A percentile compares a stretch with the other conserved stretches of the same genome.
Evolutionary conservation across 2,329 filamentous ascomycete species (phyloP).

Genomic region (Monosporascus sp.): DNA sequence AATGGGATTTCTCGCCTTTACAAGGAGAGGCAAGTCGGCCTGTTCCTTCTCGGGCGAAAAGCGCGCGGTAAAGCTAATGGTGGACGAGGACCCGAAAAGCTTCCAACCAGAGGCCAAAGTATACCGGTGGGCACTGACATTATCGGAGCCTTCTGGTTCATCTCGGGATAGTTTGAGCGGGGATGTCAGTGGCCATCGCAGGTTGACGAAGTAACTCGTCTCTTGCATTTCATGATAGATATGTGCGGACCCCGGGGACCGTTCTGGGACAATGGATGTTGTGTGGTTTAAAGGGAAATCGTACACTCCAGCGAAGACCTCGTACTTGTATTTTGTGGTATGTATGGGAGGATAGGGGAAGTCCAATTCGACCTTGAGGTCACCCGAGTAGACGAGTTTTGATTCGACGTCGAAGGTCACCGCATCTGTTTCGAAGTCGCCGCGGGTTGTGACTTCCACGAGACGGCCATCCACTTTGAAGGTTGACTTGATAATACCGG

Average conservation of each 20-base stretch:
- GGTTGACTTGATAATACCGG: conserved; percentile 32
- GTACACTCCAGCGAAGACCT: conserved; percentile 37
- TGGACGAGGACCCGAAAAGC: neutral
- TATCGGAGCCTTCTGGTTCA: conserved; percentile 18
- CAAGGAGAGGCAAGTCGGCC: conserved; percentile 18
- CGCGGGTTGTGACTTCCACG: conserved; percentile 31
- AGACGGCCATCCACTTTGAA: conserved; percentile 27
- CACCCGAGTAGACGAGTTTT: conserved; percentile 25
- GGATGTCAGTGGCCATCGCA: conserved; percentile 25
- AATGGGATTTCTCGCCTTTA: conserved; percentile 17
- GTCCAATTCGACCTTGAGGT: conserved; percentile 34
- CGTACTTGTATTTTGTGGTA: conserved; percentile 36
- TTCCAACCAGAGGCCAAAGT: conserved; percentile 16
- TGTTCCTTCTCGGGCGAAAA: conserved; percentile 24
- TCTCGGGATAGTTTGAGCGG: conserved; percentile 17
- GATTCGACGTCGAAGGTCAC: conserved; percentile 34
- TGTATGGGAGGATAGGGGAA: conserved; percentile 39
- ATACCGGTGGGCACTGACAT: conserved; percentile 28
- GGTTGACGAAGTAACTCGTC: conserved; percentile 34
- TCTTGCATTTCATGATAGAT: conserved; percentile 34
- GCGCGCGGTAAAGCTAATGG: conserved; percentile 28
- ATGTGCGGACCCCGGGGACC: conserved; percentile 16
- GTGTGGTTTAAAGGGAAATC: conserved; percentile 35
- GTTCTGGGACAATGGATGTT: conserved; percentile 20
- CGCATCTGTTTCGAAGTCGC: conserved; percentile 34